Conservation (phyloP, 2,329 filamentous ascomycete species). For the Orbilia quercus region DNA sequence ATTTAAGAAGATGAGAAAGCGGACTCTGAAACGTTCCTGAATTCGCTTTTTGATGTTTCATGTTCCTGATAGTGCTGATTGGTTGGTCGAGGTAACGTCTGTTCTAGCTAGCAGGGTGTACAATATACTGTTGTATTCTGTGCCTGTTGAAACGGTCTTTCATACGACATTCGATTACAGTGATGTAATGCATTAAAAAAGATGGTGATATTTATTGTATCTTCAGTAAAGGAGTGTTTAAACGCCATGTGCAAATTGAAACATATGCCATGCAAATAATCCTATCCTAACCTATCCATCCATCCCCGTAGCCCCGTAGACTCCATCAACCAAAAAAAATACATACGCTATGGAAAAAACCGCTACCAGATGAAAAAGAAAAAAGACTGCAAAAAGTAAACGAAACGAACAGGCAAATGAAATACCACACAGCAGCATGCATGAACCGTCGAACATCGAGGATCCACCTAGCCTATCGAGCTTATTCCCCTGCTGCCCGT, state of each 20-base stretch:
- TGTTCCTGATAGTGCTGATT: background rate
- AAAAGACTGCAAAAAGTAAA: background rate
- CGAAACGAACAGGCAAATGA: background rate
- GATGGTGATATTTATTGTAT: no score
- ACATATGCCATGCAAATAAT: background rate
- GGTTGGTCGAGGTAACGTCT: background rate
- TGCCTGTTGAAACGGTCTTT: no score
- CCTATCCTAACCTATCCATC: background rate
- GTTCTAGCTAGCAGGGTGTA: no score
- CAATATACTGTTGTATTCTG: no score
- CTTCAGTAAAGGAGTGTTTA: no score
- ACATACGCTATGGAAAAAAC: constrained; percentile 9
- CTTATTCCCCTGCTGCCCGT: constrained; percentile 28
- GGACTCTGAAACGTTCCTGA: constrained; percentile 26
- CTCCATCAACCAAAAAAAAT: constrained; percentile 5
- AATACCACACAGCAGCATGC: no score
- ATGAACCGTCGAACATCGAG: no score
- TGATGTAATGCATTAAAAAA: no score
- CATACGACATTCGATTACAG: no score
- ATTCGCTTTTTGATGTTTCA: background rate
- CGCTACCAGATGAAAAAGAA: constrained; percentile 13
- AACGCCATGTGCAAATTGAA: constrained; percentile 3
- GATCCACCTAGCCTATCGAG: background rate
- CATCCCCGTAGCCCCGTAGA: no score
- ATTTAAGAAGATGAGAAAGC: constrained; percentile 11